Evolutionary conservation across 441 rosid genomes (phyloP), one percentile per base, ranked within the genome.

Genomic region (Raphanus hybrid): DNA sequence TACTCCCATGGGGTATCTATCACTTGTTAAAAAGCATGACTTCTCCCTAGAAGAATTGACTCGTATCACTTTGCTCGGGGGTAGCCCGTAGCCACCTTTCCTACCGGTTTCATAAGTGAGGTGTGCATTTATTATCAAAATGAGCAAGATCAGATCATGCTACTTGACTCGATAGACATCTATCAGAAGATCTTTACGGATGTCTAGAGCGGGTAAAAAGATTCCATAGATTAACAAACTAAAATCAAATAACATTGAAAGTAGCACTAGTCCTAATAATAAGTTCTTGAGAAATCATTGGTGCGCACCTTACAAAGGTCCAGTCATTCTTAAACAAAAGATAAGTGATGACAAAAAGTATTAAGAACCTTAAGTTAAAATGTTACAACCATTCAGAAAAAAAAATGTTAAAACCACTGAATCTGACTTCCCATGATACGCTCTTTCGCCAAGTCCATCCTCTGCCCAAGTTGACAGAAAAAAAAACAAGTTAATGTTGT

Each of bases 301-400:
- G 52, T 45, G 45, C 12, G 12, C n/a, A 43, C 50, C 50, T 3
- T 43, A 10, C 50, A 43, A 43, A 43, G n/a, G 50, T 43, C 55
- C 55, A 50, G 55, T 50, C 55, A 50, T 50, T 50, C 55, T 50
- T 50, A 50, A 50, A 50, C 55, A 50, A n/a, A 50, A 50, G 3
- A 50, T 50, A 50, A 50, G 55, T 50, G 55, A 50, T 16, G 3
- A 50, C 55, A 50, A 50, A 50, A 50, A 50, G 54, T 45, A 45
- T 45, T 45, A 45, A 45, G 15, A 12, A 45, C 54, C 15, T 12
- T 37, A 45, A 45, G 15, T 45, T 45, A 45, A 45, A 45, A 12
- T 45, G 15, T 45, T 45, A 45, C 14, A 43, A 43, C 14, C 14
- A 41, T 43, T 3, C 32, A 27, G 18, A 18, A 3, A 43, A 43